These are phyloP conservation scores for Aleurites moluccanus DNA, from an alignment of 441 rosid species.

Conservation along the genomic window DNA sequence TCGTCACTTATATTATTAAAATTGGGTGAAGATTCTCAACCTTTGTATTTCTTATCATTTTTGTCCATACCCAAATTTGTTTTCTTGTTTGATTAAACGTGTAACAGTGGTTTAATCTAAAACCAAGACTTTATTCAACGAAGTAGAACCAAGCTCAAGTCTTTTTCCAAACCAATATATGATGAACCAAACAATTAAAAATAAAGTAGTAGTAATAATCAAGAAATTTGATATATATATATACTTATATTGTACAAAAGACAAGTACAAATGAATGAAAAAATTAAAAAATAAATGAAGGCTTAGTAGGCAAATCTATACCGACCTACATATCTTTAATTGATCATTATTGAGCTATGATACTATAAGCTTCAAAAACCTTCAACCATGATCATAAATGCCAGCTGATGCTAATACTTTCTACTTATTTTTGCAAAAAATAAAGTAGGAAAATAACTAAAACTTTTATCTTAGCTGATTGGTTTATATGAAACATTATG, in stretches of 20 bases:
- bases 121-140: constrained; percentile 1
- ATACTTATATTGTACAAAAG: no score
- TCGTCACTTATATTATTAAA: constrained; percentile 13
- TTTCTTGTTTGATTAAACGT: constrained; percentile 12
- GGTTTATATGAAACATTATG: background rate
- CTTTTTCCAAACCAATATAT: constrained; percentile 13
- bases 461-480: background rate
- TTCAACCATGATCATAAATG: background rate
- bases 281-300: background rate
- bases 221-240: constrained; percentile 4
- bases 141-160: constrained; percentile 15
- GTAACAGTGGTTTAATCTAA: background rate
- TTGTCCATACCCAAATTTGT: constrained; percentile 4
- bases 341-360: background rate
- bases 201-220: background rate
- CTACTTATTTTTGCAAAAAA: no score
- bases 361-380: background rate
- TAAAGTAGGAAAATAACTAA: background rate
- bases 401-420: background rate
- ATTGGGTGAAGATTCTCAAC: constrained; percentile 15
- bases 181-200: background rate
- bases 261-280: background rate
- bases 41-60: constrained; percentile 13
- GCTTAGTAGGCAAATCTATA: background rate
- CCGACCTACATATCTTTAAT: background rate